phyloP scores from a whole-genome alignment of 441 rosid species.

The Adansonia gregorii region DNA sequence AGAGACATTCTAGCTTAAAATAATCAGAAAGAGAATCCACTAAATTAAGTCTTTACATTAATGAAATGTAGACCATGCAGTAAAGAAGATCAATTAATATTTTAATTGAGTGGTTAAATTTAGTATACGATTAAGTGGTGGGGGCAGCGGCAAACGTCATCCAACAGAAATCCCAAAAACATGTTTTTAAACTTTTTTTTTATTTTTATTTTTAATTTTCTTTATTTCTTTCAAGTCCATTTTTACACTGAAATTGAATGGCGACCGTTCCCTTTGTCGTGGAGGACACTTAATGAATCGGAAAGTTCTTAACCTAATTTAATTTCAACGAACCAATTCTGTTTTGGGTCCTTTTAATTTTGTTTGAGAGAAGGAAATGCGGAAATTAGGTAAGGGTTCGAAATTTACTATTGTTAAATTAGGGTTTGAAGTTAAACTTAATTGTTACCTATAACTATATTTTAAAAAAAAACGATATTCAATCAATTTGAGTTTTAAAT shows the following conservation, averaged over 20 bases:
- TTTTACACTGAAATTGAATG: too few relatives aligned
- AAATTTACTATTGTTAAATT: too few relatives aligned
- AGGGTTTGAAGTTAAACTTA: too few relatives aligned
- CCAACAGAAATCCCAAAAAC: slow-evolving; percentile 16
- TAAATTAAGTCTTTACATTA: slow-evolving; percentile 31
- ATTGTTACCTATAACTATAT: too few relatives aligned
- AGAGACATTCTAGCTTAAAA: slow-evolving; percentile 28
- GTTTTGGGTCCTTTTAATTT: not conserved
- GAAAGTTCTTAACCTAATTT: slow-evolving; percentile 24
- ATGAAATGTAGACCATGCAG: slow-evolving; percentile 52
- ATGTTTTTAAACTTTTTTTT: too few relatives aligned
- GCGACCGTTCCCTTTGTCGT: too few relatives aligned
- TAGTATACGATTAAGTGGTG: slow-evolving; percentile 25
- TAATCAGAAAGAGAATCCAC: slow-evolving; percentile 46
- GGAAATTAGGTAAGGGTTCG: too few relatives aligned
- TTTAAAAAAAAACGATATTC: too few relatives aligned
- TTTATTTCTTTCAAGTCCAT: too few relatives aligned
- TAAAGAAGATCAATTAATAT: slow-evolving; percentile 26
- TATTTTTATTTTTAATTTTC: too few relatives aligned
- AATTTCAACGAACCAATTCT: slow-evolving; percentile 5
- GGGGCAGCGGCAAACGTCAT: slow-evolving; percentile 31
- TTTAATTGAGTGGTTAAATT: slow-evolving; percentile 6
- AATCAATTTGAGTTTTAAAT: too few relatives aligned
- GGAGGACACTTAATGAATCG: too few relatives aligned
- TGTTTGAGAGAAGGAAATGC: not conserved